Conservation (phyloP, 2,329 filamentous ascomycete species). For the Colletotrichum somersetense region DNA sequence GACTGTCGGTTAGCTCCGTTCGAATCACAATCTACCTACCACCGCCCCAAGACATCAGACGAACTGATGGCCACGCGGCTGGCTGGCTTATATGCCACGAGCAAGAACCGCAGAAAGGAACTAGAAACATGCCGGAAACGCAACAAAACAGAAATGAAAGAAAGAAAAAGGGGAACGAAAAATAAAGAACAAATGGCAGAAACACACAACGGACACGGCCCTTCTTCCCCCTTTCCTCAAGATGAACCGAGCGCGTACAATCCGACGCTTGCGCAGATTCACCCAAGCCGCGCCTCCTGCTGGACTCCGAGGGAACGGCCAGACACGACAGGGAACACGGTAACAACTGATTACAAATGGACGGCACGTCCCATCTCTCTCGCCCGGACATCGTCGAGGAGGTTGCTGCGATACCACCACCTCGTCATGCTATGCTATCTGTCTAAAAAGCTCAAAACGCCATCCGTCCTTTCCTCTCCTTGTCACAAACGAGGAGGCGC, state of each 20-base stretch:
- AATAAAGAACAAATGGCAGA: not conserved
- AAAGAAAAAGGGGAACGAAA: not conserved
- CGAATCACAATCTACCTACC: not conserved
- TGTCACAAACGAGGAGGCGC: not conserved
- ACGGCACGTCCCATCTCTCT: not conserved
- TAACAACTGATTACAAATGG: too few relatives aligned
- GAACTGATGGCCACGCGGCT: not conserved
- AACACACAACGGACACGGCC: not conserved
- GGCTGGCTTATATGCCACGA: not conserved
- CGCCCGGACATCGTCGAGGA: not conserved
- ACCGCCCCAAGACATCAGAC: slow-evolving; percentile 10
- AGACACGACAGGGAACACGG: too few relatives aligned
- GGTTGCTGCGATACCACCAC: not conserved
- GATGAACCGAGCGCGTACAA: not conserved
- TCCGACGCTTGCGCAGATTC: not conserved
- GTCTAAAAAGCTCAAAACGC: not conserved
- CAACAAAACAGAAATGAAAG: not conserved
- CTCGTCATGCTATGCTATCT: not conserved
- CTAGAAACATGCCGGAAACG: not conserved
- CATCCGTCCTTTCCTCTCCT: not conserved
- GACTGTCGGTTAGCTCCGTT: not conserved
- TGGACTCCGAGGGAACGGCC: too few relatives aligned
- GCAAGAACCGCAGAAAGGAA: not conserved
- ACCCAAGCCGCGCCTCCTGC: too few relatives aligned
- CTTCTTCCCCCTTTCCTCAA: not conserved